Evolutionary conservation across 2,329 filamentous ascomycete genomes (phyloP), one percentile per base, ranked within the genome.

Genomic region (Verticillium isaacii): DNA sequence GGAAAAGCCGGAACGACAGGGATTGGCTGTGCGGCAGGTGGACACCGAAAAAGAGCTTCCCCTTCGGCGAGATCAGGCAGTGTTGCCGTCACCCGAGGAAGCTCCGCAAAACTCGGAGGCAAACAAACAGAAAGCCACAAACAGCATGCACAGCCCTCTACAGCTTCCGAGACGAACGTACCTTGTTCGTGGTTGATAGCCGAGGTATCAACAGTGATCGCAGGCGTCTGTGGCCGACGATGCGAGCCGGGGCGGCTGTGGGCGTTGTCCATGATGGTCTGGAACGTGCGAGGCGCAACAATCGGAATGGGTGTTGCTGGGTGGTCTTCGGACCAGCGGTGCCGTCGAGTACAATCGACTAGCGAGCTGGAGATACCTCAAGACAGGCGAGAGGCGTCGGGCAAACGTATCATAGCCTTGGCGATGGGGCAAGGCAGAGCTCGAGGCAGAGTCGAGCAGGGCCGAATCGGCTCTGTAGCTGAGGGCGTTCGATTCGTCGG

Each of bases 141-240:
- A n/a, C 11, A 4, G 45, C 45, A 52, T 11, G 34, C 34, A 52
- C 45, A 23, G 17, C 45, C n/a, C 11, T 14, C 14, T 3, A 11
- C 19, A 4, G 11, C 8, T 52, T 19, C 14, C 23, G 6, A 3
- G 29, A 34, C 19, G 23, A 58, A 61, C 63, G 59, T 64, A 65
- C 64, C 64, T 64, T 64, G 60, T 32, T 64, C 64, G 23, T 45
- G 41, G 59, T 58, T 64, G 19, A 65, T 60, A 34, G 64, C 64
- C 25, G 64, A 65, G 11, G 64, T 65, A 36, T 65, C 64, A 32
- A 65, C 62, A 32, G 62, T 65, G 37, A 65, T 65, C n/a, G 64
- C 64, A 58, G 64, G 64, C 29, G 64, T 63, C 57, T 63, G 59
- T n/a, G 64, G 57, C 32, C 64, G 64, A 39, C 59, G 58, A 9